A percentile compares a stretch with the other conserved stretches of the same genome.
Evolutionary conservation across 108 stramenopile genomes (phyloP).

Genomic region (Discostella pseudostelligera): DNA sequence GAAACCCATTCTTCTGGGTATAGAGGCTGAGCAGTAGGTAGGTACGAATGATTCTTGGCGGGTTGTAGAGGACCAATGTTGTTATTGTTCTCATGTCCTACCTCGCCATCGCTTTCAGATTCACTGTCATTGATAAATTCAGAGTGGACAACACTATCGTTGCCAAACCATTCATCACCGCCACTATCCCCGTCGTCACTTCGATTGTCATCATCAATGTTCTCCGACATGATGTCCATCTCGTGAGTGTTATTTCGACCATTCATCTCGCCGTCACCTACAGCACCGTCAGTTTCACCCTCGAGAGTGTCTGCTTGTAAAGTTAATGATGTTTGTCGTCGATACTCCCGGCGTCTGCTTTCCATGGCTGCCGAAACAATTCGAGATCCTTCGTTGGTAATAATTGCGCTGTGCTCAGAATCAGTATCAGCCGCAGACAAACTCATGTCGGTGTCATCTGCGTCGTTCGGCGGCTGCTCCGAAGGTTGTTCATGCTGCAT

Average conservation of each 20-base stretch:
- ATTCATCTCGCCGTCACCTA: not conserved
- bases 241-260: not conserved
- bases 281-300: not conserved
- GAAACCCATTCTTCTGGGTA: slow-evolving; percentile 49
- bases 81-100: slow-evolving; percentile 5
- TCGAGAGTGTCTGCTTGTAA: not conserved
- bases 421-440: too few relatives aligned
- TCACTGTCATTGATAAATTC: not conserved
- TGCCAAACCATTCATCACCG: too few relatives aligned
- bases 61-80: slow-evolving; percentile 21
- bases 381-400: not conserved
- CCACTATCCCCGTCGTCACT: too few relatives aligned
- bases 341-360: slow-evolving; percentile 3
- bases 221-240: too few relatives aligned
- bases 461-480: too few relatives aligned
- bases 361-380: not conserved
- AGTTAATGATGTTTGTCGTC: not conserved
- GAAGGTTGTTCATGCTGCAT: too few relatives aligned
- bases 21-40: slow-evolving; percentile 56
- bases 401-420: too few relatives aligned
- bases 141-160: too few relatives aligned
- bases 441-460: too few relatives aligned
- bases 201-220: too few relatives aligned
- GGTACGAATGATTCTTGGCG: slow-evolving; percentile 60
- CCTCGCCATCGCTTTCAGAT: slow-evolving; percentile 1